These are phyloP conservation scores for Russula olivacea DNA, from an alignment of 768 basidiomycete genomes.

Conservation along the genomic window DNA sequence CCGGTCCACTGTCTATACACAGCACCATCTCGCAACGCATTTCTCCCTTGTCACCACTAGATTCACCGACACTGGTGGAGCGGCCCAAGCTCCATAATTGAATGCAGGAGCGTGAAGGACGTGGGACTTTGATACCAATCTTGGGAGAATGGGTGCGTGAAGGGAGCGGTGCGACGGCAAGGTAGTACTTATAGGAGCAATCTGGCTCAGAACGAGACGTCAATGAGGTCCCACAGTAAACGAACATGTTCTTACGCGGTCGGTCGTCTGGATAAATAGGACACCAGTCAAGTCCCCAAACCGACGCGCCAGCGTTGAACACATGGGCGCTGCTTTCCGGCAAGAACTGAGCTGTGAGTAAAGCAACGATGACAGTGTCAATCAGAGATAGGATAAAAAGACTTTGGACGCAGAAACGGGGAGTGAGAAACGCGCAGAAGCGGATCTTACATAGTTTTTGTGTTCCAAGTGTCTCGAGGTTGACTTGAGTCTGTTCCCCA, in stretches of 20 bases:
- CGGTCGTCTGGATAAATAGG: slow-evolving; percentile 63
- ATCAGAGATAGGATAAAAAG: background rate
- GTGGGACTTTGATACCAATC: slow-evolving; percentile 52
- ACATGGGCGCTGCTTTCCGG: slow-evolving; percentile 57
- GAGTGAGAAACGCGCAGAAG: background rate
- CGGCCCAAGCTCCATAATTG: slow-evolving; percentile 75
- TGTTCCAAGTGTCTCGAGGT: slow-evolving; percentile 52
- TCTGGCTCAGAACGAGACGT: slow-evolving; percentile 33
- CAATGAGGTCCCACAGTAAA: background rate
- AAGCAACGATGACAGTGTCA: background rate
- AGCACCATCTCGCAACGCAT: slow-evolving; percentile 81
- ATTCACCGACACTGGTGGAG: background rate
- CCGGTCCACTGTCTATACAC: slow-evolving; percentile 76
- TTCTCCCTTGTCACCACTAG: slow-evolving; percentile 36
- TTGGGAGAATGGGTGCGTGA: slow-evolving; percentile 56
- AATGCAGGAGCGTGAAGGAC: slow-evolving; percentile 60
- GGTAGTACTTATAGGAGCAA: slow-evolving; percentile 60
- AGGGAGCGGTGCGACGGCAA: slow-evolving; percentile 76
- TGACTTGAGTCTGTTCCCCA: slow-evolving; percentile 43
- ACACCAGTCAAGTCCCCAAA: slow-evolving; percentile 94
- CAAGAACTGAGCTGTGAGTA: slow-evolving; percentile 49
- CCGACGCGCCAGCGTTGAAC: slow-evolving; percentile 82
- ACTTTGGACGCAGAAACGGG: background rate
- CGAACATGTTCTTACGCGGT: slow-evolving; percentile 37
- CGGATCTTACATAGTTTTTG: slow-evolving; percentile 49